Evolutionary conservation across 2,329 filamentous ascomycete genomes (phyloP), one percentile per base, ranked within the genome.

Genomic region (Septoria linicola): DNA sequence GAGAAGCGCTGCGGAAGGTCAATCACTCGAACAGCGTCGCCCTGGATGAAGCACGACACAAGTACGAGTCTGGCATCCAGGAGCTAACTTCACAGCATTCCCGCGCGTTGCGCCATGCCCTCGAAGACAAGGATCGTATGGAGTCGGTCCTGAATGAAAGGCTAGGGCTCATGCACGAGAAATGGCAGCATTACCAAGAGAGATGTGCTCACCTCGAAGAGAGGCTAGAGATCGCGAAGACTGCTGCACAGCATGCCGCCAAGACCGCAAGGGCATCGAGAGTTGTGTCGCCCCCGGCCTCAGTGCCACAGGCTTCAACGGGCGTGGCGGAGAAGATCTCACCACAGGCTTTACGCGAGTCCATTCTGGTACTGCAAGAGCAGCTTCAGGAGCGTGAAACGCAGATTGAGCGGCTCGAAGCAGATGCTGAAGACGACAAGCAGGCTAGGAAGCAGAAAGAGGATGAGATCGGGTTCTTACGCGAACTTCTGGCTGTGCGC

Each of bases 331-430:
- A 93, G 68, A 95, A 87, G 76, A 89, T 96, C 51, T 96, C 92
- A 2, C 89, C 91, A 1, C 92, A 97, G 71, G 93, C 93, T 5
- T 80, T 99, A 25, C 87, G 93, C 23, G 93, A 99, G 71, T 96
- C 91, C 1, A 96, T 99, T 66, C 84, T 95, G 72, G 93, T 96
- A 14, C 78, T 99, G 20, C 93, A 99, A 72, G 92, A 97, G 70
- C 93, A 99, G 70, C 80, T 99, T 5, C 93, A 97, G 69, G 89
- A 93, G 62, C 90, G 93, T 46, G 93, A 99, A 73, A 81, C 86
- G 54, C 85, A 83, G 32, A 95, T 97, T 60, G 93, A 99, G 68
- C 82, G 86, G 56, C 84, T 97, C 10, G 89, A 96, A 70, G 80
- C 84, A 45, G 78, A 84, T 45, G 75, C 90, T 6, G 89, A 95